Conservation (phyloP, 306 rosid species). For the Trichosanthes cucumerina region DNA sequence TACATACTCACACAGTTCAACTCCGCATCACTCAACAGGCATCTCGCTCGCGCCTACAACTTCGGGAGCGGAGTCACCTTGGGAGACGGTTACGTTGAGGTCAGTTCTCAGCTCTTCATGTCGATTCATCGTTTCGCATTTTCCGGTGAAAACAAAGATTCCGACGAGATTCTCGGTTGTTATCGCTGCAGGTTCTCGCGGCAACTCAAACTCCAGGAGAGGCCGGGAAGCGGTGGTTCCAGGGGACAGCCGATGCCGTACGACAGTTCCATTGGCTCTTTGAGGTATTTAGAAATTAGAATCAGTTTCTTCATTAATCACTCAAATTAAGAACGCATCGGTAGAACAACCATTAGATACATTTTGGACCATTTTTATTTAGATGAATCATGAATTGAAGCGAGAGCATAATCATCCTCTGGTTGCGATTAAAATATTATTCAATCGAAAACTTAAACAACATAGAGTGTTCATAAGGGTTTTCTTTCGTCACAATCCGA, state of each 20-base stretch:
- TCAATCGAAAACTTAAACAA: constrained; percentile 7
- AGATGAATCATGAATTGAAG: neutral
- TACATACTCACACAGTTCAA: constrained; percentile 8
- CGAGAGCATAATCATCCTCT: neutral
- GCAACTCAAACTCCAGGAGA: constrained; percentile 10
- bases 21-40: neutral
- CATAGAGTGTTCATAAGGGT: constrained; percentile 9
- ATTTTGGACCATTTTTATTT: neutral
- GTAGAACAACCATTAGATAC: neutral
- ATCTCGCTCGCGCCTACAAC: constrained; percentile 9
- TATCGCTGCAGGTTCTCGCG: neutral
- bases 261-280: constrained; percentile 11
- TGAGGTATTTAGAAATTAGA: neutral
- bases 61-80: neutral
- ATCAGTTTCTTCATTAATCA: neutral
- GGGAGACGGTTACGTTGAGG: constrained; percentile 8
- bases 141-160: neutral
- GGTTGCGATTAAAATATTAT: neutral
- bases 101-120: neutral
- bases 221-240: constrained; percentile 11
- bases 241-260: constrained; percentile 12
- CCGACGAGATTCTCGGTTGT: neutral
- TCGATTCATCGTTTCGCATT: neutral
- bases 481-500: constrained; percentile 8
- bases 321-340: neutral